Percentiles rank a stretch among this genome's conserved stretches.
Evolutionary conservation across 352 stramenopile genomes (phyloP).

Genomic region (Hyaloperonospora arabidopsidis): DNA sequence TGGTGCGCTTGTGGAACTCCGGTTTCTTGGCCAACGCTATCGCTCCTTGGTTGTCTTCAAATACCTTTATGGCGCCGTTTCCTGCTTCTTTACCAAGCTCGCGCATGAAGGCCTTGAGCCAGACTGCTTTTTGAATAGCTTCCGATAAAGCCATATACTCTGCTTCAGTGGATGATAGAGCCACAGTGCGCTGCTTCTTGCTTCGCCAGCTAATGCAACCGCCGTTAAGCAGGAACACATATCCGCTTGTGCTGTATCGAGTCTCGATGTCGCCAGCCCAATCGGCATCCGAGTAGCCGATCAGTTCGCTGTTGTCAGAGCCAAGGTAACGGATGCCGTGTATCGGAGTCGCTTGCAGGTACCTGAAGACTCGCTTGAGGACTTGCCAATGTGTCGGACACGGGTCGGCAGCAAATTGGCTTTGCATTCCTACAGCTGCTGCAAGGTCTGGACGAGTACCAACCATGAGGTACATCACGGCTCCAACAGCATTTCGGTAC

Average conservation of each 20-base stretch:
- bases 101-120: neutral
- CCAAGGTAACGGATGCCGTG: neutral
- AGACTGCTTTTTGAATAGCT: neutral
- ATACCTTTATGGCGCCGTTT: neutral
- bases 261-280: neutral
- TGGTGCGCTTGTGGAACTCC: neutral
- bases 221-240: neutral
- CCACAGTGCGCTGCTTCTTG: neutral
- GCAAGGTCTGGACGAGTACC: neutral
- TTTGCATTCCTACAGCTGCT: neutral
- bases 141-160: too few relatives aligned
- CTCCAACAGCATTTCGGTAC: neutral
- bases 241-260: neutral
- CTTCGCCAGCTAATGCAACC: neutral
- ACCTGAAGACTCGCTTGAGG: neutral
- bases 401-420: neutral
- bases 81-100: neutral
- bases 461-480: neutral
- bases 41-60: neutral
- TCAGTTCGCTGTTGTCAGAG: neutral
- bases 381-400: too few relatives aligned
- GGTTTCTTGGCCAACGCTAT: too few relatives aligned
- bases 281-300: neutral
- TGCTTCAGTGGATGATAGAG: neutral
- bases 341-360: neutral